A percentile compares a stretch with the other conserved stretches of the same genome.
Evolutionary conservation across 1,284 basidiomycete species (phyloP).

Genomic region (Ustilago curta): DNA sequence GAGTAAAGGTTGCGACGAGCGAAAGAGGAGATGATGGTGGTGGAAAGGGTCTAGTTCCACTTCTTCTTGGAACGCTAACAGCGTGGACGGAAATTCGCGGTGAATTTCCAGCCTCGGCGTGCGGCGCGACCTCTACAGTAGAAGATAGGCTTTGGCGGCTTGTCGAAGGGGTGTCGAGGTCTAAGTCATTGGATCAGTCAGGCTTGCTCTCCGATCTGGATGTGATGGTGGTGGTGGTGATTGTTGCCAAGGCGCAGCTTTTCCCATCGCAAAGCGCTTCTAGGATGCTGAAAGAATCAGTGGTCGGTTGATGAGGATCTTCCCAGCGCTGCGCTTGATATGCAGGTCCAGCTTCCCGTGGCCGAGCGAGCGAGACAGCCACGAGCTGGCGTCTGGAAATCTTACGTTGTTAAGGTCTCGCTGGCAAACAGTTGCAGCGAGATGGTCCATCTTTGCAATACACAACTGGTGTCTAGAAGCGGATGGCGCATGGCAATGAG

Average conservation of each 20-base stretch:
- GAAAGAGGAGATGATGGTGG: neutral
- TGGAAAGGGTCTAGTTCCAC: neutral
- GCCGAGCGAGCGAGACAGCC: neutral
- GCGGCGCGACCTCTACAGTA: constrained; percentile 3
- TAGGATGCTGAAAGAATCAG: neutral
- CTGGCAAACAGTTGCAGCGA: neutral
- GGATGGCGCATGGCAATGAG: neutral
- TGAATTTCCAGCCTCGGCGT: constrained; percentile 5
- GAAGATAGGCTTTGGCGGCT: neutral
- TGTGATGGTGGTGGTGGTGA: neutral
- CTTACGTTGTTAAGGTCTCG: neutral
- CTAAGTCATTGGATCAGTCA: neutral
- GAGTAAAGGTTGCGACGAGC: neutral
- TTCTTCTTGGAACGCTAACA: constrained; percentile 8
- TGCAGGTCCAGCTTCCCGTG: constrained; percentile 3
- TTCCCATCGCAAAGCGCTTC: neutral
- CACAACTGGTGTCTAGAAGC: no score
- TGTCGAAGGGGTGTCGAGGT: neutral
- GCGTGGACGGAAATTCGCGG: constrained; percentile 3
- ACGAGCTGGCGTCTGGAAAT: neutral
- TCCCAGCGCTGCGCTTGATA: neutral
- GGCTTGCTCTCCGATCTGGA: no score
- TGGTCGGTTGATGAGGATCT: neutral
- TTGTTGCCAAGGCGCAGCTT: neutral
- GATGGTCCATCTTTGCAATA: no score